These are phyloP conservation scores for Pestalotiopsis sp. DNA, from an alignment of 2,329 filamentous ascomycete genomes.

Conservation along the genomic window DNA sequence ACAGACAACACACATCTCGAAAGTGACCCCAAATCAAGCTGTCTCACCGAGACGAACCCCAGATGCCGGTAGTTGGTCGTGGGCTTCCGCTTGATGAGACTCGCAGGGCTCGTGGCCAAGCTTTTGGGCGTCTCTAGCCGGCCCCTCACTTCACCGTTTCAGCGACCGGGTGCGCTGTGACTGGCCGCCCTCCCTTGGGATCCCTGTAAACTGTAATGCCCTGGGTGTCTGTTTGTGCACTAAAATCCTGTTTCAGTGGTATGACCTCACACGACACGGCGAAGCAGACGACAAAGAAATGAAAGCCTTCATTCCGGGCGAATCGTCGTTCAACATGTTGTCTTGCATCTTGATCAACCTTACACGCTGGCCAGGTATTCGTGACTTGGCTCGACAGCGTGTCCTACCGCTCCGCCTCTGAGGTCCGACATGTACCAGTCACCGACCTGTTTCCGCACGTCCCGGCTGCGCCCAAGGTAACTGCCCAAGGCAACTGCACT, in stretches of 20 bases:
- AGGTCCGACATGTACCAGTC: not conserved
- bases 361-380: not conserved
- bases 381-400: not conserved
- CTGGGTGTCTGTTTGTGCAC: not conserved
- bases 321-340: slow-evolving; percentile 4
- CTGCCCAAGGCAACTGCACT: not conserved
- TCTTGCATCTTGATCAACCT: not conserved
- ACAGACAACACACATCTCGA: not conserved
- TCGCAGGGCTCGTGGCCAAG: not conserved
- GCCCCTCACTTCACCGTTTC: not conserved
- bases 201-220: not conserved
- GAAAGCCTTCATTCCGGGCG: not conserved
- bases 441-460: not conserved
- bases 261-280: not conserved
- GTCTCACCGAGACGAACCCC: not conserved
- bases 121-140: not conserved
- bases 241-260: not conserved
- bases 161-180: not conserved
- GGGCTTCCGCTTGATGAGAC: not conserved
- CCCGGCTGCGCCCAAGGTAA: not conserved
- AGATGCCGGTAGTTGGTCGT: not conserved
- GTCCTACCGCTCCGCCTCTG: not conserved
- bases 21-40: not conserved
- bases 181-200: not conserved
- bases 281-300: not conserved